phyloP scores from a whole-genome alignment of 495 filamentous ascomycete species.

The Hypoxylon crocopeplum region DNA sequence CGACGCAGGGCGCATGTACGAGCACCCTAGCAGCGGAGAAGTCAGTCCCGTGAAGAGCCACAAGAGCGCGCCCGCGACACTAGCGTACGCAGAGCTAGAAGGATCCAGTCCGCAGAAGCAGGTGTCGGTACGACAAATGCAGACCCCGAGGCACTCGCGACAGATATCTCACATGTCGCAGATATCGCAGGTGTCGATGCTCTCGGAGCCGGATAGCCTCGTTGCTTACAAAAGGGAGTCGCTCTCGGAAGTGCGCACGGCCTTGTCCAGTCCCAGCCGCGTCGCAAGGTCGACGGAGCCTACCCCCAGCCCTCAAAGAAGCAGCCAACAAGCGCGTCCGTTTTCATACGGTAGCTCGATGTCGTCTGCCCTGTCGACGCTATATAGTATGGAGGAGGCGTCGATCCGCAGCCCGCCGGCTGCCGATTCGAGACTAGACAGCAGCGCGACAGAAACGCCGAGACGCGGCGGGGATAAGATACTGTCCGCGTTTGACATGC shows the following conservation, averaged over 20 bases:
- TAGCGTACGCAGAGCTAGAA: constrained; percentile 29
- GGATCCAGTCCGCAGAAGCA: constrained; percentile 1
- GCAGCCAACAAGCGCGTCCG: constrained; percentile 11
- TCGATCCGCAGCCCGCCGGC: constrained; percentile 27
- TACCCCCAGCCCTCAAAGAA: constrained; percentile 18
- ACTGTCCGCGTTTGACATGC: constrained; percentile 16
- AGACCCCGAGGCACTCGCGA: constrained; percentile 27
- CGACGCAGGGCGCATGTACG: neutral
- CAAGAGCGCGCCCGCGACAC: constrained; percentile 40
- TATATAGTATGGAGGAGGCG: constrained; percentile 53
- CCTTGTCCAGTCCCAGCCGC: constrained; percentile 36
- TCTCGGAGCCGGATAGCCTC: constrained; percentile 47
- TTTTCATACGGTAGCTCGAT: constrained; percentile 44
- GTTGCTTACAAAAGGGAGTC: constrained; percentile 17
- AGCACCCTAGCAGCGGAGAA: constrained; percentile 11
- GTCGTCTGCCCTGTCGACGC: constrained; percentile 52
- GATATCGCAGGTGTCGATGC: constrained; percentile 42
- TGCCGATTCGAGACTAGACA: neutral
- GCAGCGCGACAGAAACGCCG: neutral
- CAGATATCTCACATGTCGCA: constrained; percentile 36
- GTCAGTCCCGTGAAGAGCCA: constrained; percentile 38
- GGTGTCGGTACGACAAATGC: constrained; percentile 11
- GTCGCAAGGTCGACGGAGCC: constrained; percentile 13
- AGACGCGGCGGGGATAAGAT: constrained; percentile 2
- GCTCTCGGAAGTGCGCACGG: constrained; percentile 32